Evolutionary conservation across 2,329 filamentous ascomycete genomes (phyloP).

Genomic region (Microthyrium microscopicum): DNA sequence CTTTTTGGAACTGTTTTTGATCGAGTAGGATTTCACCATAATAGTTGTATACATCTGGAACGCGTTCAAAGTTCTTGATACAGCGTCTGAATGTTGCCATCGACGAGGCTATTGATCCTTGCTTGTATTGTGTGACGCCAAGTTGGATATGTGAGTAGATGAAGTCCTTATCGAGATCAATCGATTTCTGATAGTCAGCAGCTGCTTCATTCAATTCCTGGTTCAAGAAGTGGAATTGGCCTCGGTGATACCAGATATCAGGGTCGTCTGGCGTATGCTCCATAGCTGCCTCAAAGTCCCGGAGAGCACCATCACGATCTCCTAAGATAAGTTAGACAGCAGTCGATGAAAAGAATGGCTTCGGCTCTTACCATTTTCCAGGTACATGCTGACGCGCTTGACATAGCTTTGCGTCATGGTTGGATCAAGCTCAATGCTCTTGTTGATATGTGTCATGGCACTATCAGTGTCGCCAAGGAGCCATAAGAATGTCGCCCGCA

Average conservation of each 20-base stretch:
- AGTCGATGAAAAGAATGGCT: slow-evolving; percentile 1
- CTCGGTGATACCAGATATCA: slow-evolving; percentile 97
- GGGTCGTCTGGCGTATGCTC: slow-evolving; percentile 76
- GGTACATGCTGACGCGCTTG: slow-evolving; percentile 94
- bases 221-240: slow-evolving; percentile 95
- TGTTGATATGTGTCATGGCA: slow-evolving; percentile 73
- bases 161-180: slow-evolving; percentile 87
- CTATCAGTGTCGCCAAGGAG: slow-evolving; percentile 73
- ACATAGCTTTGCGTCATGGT: slow-evolving; percentile 91
- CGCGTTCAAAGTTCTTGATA: slow-evolving; percentile 95
- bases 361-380: slow-evolving; percentile 69
- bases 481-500: slow-evolving; percentile 91
- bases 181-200: slow-evolving; percentile 98
- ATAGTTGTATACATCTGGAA: slow-evolving; percentile 98
- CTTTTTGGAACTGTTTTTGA: slow-evolving; percentile 88
- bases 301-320: slow-evolving; percentile 68
- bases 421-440: slow-evolving; percentile 81
- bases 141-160: slow-evolving; percentile 99
- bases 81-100: slow-evolving; percentile 97
- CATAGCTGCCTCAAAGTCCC: slow-evolving; percentile 75
- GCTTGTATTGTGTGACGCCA: slow-evolving; percentile 98
- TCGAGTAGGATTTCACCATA: slow-evolving; percentile 93
- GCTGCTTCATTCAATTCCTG: slow-evolving; percentile 83
- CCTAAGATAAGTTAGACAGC: slow-evolving; percentile 32
- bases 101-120: slow-evolving; percentile 91